phyloP scores from a whole-genome alignment of 2,329 filamentous ascomycete genomes.

The Colletotrichum sp. region DNA sequence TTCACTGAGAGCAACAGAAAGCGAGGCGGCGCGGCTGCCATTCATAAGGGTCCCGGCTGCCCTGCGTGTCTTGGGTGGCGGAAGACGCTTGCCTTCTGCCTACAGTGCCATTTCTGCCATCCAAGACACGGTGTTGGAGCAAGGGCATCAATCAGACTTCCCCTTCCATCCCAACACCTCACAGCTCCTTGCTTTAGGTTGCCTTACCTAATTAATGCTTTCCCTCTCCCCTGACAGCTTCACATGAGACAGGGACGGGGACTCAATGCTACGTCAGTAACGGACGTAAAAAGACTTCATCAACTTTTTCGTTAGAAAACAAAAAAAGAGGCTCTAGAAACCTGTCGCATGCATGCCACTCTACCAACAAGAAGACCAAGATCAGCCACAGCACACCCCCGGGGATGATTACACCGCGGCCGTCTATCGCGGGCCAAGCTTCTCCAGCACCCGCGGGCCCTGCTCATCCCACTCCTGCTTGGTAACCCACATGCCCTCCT shows the following conservation, averaged over 20 bases:
- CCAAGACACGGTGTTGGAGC: background rate
- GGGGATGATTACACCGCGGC: background rate
- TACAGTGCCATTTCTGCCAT: background rate
- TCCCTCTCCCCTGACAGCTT: background rate
- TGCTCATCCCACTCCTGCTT: conserved; percentile 98
- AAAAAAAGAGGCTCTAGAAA: conserved; percentile 17
- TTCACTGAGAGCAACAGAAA: background rate
- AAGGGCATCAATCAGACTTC: background rate
- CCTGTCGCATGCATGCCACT: conserved; percentile 20
- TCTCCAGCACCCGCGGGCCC: conserved; percentile 82
- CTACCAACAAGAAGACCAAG: conserved; percentile 17
- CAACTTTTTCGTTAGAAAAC: conserved; percentile 19
- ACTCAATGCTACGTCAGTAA: background rate
- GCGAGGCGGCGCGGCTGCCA: background rate
- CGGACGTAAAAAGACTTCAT: background rate
- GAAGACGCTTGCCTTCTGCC: background rate
- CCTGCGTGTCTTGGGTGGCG: background rate
- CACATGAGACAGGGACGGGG: background rate
- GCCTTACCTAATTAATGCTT: background rate
- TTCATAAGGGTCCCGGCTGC: background rate
- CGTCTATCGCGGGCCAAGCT: conserved; percentile 82
- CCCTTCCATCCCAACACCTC: background rate
- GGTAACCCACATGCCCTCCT: conserved; percentile 98
- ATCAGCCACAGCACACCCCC: background rate
- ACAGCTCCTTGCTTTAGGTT: background rate